These are phyloP conservation scores for Ceratocystis destructans DNA, from an alignment of 2,329 filamentous ascomycete species.

Conservation along the genomic window DNA sequence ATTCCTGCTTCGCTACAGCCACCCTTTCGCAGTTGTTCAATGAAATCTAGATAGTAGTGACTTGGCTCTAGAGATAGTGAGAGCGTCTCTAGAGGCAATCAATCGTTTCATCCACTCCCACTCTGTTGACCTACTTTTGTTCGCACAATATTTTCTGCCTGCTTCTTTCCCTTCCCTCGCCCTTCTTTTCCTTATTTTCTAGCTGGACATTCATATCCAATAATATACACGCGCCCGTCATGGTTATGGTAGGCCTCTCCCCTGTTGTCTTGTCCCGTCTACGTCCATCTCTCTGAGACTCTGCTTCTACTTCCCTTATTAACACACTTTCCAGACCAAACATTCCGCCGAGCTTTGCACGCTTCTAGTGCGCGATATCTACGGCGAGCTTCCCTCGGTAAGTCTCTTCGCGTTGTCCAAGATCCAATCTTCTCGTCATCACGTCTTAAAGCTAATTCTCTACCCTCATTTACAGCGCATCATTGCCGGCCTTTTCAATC, in stretches of 20 bases:
- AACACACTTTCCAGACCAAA: constrained; percentile 39
- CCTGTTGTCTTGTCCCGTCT: neutral
- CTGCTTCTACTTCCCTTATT: neutral
- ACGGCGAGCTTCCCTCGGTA: constrained; percentile 87
- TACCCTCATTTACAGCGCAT: constrained; percentile 52
- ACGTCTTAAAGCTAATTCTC: neutral
- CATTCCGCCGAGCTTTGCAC: constrained; percentile 76
- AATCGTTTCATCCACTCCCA: constrained; percentile 23
- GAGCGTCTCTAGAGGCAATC: constrained; percentile 61
- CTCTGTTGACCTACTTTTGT: neutral
- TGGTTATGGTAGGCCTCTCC: constrained; percentile 27
- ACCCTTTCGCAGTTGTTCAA: constrained; percentile 29
- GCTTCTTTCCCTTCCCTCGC: neutral
- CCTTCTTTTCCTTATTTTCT: neutral
- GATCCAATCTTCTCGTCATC: neutral
- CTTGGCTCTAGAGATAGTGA: constrained; percentile 65
- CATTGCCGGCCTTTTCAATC: constrained; percentile 61
- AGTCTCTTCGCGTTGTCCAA: constrained; percentile 26
- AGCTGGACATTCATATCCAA: constrained; percentile 34
- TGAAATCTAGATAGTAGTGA: constrained; percentile 53
- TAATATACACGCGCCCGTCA: constrained; percentile 25
- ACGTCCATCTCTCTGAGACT: neutral
- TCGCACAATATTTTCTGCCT: neutral
- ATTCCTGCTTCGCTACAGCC: neutral
- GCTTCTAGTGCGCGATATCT: constrained; percentile 75